Evolutionary conservation across 352 stramenopile genomes (phyloP).

Genomic region (Thraustotheca clavata): DNA sequence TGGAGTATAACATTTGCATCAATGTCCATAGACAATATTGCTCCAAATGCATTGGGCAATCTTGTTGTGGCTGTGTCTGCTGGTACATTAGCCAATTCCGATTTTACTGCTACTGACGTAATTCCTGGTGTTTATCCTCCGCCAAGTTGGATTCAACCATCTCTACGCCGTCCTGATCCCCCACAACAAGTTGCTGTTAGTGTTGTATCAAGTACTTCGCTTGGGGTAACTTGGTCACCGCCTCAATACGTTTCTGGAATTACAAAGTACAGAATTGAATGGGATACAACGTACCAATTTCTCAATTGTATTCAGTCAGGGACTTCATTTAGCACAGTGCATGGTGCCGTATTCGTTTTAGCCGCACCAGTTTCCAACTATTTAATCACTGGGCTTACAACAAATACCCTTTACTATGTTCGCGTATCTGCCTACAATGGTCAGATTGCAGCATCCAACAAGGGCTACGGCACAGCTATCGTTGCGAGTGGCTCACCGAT

Average conservation of each 20-base stretch:
- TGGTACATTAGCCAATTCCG: constrained; percentile 19
- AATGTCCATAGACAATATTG: constrained; percentile 36
- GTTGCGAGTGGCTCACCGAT: constrained; percentile 38
- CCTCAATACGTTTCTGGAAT: constrained; percentile 26
- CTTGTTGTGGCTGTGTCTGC: constrained; percentile 28
- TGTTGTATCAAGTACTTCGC: constrained; percentile 43
- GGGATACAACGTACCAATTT: constrained; percentile 47
- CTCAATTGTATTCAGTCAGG: constrained; percentile 23
- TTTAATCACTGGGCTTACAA: constrained; percentile 71
- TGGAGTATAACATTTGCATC: constrained; percentile 77
- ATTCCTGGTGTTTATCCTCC: constrained; percentile 22
- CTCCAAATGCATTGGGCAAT: constrained; percentile 38
- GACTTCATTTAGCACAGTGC: constrained; percentile 39
- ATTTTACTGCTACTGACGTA: constrained; percentile 33
- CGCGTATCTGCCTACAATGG: constrained; percentile 86
- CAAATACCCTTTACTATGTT: constrained; percentile 79
- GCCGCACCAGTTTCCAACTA: constrained; percentile 33
- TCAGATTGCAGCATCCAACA: constrained; percentile 30
- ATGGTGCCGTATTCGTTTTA: constrained; percentile 43
- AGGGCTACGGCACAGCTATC: constrained; percentile 52
- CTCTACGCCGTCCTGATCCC: constrained; percentile 36
- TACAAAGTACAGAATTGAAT: constrained; percentile 81
- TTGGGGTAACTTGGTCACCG: constrained; percentile 57
- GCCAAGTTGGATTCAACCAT: constrained; percentile 33
- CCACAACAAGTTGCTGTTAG: constrained; percentile 45